Conservation (phyloP, 139 green algal genomes). For the Coccomyxa sp. region DNA sequence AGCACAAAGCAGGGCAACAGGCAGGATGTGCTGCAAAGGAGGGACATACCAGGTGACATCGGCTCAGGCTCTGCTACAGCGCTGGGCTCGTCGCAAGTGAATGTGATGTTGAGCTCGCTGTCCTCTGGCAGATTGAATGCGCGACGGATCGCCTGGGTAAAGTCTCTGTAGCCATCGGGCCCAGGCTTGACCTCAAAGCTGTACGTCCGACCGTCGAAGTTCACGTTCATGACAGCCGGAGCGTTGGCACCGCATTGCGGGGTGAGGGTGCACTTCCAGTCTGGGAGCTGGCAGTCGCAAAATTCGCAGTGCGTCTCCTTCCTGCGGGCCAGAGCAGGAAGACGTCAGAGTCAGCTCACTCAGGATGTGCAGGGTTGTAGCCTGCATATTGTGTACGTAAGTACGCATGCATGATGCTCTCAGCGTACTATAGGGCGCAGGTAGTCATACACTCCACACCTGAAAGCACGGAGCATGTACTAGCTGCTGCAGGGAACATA, state of each 20-base stretch:
- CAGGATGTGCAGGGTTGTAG: no score
- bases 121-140: conserved; percentile 80
- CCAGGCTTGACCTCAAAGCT: conserved; percentile 53
- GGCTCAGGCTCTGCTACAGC: conserved; percentile 26
- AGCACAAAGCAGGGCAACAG: neutral
- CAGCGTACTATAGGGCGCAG: no score
- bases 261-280: conserved; percentile 75
- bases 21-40: no score
- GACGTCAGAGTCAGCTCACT: neutral
- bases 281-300: conserved; percentile 65
- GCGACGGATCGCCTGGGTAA: conserved; percentile 74
- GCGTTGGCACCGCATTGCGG: conserved; percentile 46
- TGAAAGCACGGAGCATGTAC: no score
- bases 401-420: no score
- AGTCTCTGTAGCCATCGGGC: conserved; percentile 70
- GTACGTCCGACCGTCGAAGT: conserved; percentile 70
- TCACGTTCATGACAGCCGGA: conserved; percentile 89
- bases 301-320: conserved; percentile 86
- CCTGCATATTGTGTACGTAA: no score
- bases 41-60: neutral
- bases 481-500: no score
- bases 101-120: conserved; percentile 88
- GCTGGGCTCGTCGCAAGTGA: conserved; percentile 87
- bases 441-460: no score
- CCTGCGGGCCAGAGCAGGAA: conserved; percentile 29